phyloP scores from a whole-genome alignment of 2,329 filamentous ascomycete genomes.

The Aspergillus pseudoglaucus region DNA sequence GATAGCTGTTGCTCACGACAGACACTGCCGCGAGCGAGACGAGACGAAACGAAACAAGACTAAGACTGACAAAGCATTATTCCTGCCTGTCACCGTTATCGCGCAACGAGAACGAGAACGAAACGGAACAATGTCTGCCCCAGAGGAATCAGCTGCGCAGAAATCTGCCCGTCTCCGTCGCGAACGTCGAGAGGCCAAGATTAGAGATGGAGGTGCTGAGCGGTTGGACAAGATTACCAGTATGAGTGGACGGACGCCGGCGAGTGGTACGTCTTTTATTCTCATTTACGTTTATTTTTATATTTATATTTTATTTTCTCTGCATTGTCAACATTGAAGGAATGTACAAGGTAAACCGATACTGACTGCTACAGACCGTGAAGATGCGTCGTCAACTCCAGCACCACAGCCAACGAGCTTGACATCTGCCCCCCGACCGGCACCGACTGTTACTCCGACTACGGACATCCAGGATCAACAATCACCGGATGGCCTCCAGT shows the following conservation, averaged over 20 bases:
- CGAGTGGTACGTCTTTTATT: slow-evolving; percentile 11
- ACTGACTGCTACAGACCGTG: slow-evolving; percentile 13
- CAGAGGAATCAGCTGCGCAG: slow-evolving; percentile 43
- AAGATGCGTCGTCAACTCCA: slow-evolving; percentile 23
- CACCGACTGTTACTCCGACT: slow-evolving; percentile 11
- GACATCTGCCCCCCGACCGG: slow-evolving; percentile 8
- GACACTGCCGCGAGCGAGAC: too few relatives aligned
- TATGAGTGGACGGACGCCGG: slow-evolving; percentile 48
- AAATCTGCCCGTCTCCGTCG: slow-evolving; percentile 54
- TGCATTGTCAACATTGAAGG: background rate
- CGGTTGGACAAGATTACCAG: slow-evolving; percentile 58
- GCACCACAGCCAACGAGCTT: slow-evolving; percentile 8
- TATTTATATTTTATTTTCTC: background rate
- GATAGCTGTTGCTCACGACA: too few relatives aligned
- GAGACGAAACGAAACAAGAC: too few relatives aligned
- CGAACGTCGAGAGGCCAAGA: slow-evolving; percentile 58
- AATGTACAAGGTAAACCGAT: too few relatives aligned
- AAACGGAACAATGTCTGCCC: slow-evolving; percentile 23
- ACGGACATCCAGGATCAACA: slow-evolving; percentile 14
- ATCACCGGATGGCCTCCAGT: slow-evolving; percentile 27
- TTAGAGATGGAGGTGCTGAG: slow-evolving; percentile 51
- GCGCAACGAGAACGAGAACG: background rate
- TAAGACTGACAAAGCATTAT: too few relatives aligned
- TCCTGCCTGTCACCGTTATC: background rate
- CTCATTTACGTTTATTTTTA: too few relatives aligned